Conservation (phyloP, 306 rosid genomes). For the Calophaca sinica region DNA sequence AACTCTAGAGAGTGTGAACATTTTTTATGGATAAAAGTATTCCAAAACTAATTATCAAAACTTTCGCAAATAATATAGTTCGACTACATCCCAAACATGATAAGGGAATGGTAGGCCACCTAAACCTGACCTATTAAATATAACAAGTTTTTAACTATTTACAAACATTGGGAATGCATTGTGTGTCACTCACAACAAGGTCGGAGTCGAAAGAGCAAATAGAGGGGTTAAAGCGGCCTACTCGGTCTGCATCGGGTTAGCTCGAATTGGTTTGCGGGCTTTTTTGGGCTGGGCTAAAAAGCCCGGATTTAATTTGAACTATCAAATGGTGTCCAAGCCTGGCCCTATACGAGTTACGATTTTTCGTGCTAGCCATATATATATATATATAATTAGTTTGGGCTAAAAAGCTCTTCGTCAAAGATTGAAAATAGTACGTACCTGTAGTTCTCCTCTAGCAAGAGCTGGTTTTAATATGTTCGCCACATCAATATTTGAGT, state of each 20-base stretch:
- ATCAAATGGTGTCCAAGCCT: no score
- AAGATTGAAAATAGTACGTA: conserved; percentile 16
- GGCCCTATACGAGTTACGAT: no score
- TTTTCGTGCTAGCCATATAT: no score
- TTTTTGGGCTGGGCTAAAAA: no score
- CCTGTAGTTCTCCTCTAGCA: conserved; percentile 96
- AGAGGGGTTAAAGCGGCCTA: not conserved
- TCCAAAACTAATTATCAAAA: not conserved
- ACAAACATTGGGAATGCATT: not conserved
- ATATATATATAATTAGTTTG: no score
- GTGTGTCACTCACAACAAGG: no score
- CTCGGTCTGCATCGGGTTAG: no score
- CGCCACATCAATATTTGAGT: conserved; percentile 85
- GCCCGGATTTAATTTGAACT: no score
- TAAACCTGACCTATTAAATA: not conserved
- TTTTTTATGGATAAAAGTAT: not conserved
- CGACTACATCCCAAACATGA: not conserved
- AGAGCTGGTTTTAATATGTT: conserved; percentile 90
- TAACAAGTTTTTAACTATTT: not conserved
- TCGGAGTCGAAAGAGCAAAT: not conserved
- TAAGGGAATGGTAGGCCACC: no score
- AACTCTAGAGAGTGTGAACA: no score
- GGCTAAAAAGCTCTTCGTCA: no score
- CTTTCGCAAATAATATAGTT: not conserved
- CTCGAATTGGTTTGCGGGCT: no score